phyloP scores from a whole-genome alignment of 1,139 yeast species.

The Suhomyces wounanorum region DNA sequence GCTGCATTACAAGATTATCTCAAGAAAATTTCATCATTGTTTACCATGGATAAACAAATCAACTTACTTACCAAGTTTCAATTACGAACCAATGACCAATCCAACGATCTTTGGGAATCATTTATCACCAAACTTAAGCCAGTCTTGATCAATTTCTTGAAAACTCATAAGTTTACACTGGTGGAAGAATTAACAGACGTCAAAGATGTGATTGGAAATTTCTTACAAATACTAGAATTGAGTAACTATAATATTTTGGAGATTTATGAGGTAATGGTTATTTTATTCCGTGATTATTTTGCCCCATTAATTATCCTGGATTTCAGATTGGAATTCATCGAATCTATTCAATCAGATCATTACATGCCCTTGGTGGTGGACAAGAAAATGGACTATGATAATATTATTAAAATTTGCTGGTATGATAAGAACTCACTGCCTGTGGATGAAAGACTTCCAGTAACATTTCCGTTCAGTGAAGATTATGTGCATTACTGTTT shows the following conservation, averaged over 20 bases:
- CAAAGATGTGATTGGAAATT: constrained; percentile 67
- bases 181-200: constrained; percentile 38
- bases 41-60: constrained; percentile 71
- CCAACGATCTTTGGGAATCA: constrained; percentile 81
- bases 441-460: constrained; percentile 51
- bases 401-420: constrained; percentile 69
- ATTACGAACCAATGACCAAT: constrained; percentile 54
- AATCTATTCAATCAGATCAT: constrained; percentile 74
- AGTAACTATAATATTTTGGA: constrained; percentile 62
- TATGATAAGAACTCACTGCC: constrained; percentile 57
- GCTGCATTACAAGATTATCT: constrained; percentile 57
- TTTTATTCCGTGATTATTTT: constrained; percentile 59
- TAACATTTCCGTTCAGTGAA: constrained; percentile 85
- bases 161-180: constrained; percentile 29
- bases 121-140: constrained; percentile 62
- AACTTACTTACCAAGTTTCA: constrained; percentile 57
- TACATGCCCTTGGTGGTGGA: constrained; percentile 83
- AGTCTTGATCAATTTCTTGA: constrained; percentile 42
- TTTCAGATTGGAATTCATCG: constrained; percentile 63
- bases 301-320: constrained; percentile 56
- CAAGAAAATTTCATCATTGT: constrained; percentile 71
- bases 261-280: constrained; percentile 62
- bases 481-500: constrained; percentile 86
- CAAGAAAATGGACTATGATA: constrained; percentile 59
- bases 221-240: constrained; percentile 76